Conservation (phyloP, 1,284 basidiomycete genomes). For the Rhodotorula sp. region DNA sequence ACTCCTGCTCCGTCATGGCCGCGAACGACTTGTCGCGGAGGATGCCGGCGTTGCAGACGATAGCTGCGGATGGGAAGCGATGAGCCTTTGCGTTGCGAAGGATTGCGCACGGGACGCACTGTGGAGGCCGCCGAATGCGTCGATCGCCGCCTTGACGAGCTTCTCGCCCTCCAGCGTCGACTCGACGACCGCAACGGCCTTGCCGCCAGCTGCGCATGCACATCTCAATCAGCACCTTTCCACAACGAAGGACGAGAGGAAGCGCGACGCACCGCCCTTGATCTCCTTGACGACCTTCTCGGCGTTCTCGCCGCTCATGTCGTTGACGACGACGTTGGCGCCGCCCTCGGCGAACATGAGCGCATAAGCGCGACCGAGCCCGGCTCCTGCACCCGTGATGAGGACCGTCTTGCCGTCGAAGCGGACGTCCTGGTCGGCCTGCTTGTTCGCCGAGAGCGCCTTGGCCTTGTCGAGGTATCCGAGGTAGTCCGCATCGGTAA, state of each 20-base stretch:
- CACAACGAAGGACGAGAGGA: neutral
- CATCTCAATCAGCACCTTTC: neutral
- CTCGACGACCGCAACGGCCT: slow-evolving; percentile 78
- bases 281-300: slow-evolving; percentile 84
- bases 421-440: slow-evolving; percentile 67
- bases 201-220: slow-evolving; percentile 70
- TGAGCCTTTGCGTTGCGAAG: neutral
- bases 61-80: slow-evolving; percentile 5
- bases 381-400: slow-evolving; percentile 90
- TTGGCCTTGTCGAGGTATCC: slow-evolving; percentile 69
- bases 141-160: slow-evolving; percentile 83
- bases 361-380: slow-evolving; percentile 89
- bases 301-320: slow-evolving; percentile 76
- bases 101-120: slow-evolving; percentile 43
- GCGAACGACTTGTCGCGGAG: slow-evolving; percentile 72
- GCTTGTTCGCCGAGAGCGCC: slow-evolving; percentile 69
- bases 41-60: slow-evolving; percentile 94
- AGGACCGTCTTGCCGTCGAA: slow-evolving; percentile 91
- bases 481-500: slow-evolving; percentile 60
- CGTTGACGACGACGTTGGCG: slow-evolving; percentile 96
- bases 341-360: slow-evolving; percentile 87
- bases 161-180: slow-evolving; percentile 88
- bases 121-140: slow-evolving; percentile 87
- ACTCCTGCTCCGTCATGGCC: slow-evolving; percentile 86
- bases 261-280: slow-evolving; percentile 61